Evolutionary conservation across 2,329 filamentous ascomycete species (phyloP), one percentile per base, ranked within the genome.

Genomic region (Stagonosporopsis vannaccii): DNA sequence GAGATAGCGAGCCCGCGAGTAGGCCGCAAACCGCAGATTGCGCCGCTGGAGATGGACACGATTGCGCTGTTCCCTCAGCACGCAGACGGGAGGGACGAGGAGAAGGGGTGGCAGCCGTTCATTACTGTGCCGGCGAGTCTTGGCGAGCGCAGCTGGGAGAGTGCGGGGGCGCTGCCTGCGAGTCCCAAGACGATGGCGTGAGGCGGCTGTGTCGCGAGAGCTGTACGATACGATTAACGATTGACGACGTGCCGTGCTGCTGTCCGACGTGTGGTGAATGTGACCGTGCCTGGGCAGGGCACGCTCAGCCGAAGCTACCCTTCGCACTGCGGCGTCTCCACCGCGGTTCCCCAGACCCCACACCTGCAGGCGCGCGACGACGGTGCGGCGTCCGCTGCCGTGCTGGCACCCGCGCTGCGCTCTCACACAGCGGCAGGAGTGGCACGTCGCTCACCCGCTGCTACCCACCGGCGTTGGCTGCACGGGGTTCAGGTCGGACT

Each of bases 111-210:
- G 72, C 62, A 63, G 23, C 68, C 70, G 6, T 75, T 75, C 25
- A 73, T 75, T 25, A 75, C 72, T 6, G 71, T 74, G 33, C 71
- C 72, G 4, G 70, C 63, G 42, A 65, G 62, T n/a, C 40, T 74
- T 54, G 67, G 64, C 19, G 65, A 62, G 39, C 57, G 60, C 2
- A 64, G 57, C n/a, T 63, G 68, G 43, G 66, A 59, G 19, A 69
- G 65, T 46, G 48, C 47, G 6, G 51, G 59, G 26, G 35, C 65
- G 51, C 65, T 65, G 55, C 58, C 60, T 22, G 25, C 42, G 32
- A 51, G 53, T 26, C 42, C 47, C 1, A 47, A 37, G 36, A 56
- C 53, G 19, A 51, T 51, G 47, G 48, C 48, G 1, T 56, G 25
- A 43, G 7, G 7, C 2, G 13, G 5, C 25, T 6, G 15, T 33